These are phyloP conservation scores for Oryza longistaminata DNA, from an alignment of 176 grass and related monocot genomes.

Conservation along the genomic window DNA sequence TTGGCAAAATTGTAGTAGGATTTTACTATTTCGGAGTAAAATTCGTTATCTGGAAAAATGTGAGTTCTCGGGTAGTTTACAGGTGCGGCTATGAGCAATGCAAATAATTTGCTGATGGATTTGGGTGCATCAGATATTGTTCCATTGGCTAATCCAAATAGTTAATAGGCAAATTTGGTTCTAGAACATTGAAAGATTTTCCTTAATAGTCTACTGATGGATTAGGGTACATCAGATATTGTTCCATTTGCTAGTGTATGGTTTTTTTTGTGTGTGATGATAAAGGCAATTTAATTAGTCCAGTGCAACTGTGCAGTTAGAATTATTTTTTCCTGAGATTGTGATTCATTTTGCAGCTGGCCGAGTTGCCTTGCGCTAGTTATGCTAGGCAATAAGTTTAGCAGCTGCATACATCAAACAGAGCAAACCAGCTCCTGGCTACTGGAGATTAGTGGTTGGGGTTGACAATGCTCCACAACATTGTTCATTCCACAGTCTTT, in stretches of 20 bases:
- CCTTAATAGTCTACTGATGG: too few species aligned
- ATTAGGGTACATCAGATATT: neutral
- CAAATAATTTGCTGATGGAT: neutral
- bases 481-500: neutral
- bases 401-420: conserved; percentile 38
- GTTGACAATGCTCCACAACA: conserved; percentile 21
- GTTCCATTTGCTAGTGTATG: too few species aligned
- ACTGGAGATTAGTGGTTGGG: conserved; percentile 15
- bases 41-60: too few species aligned
- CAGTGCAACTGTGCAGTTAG: too few species aligned
- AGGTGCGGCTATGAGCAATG: neutral
- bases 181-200: too few species aligned
- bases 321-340: too few species aligned
- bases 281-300: neutral
- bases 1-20: neutral
- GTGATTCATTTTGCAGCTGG: conserved; percentile 31
- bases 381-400: conserved; percentile 40
- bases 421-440: conserved; percentile 8
- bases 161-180: too few species aligned
- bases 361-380: conserved; percentile 41
- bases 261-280: too few species aligned
- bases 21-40: too few species aligned
- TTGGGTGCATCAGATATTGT: neutral
- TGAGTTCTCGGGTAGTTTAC: neutral
- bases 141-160: neutral